Conservation (phyloP, 352 stramenopile genomes). For the Phytopythium litorale region DNA sequence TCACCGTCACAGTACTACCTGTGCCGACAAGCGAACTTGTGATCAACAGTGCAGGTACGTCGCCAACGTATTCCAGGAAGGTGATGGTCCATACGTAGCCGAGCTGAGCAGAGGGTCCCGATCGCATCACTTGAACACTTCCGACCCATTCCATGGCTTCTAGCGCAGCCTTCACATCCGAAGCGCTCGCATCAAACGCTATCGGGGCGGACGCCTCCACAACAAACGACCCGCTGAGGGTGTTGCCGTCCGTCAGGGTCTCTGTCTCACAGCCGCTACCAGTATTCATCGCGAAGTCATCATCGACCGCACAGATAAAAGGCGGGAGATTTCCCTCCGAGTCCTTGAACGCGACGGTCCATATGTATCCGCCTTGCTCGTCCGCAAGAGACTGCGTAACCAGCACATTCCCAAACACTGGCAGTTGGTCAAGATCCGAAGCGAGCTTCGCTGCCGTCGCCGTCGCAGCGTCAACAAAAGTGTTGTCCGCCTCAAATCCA, state of each 20-base stretch:
- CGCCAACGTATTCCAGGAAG: conserved; percentile 68
- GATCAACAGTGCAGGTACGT: conserved; percentile 48
- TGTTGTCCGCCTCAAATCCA: conserved; percentile 44
- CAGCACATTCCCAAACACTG: conserved; percentile 58
- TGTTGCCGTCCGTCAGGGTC: conserved; percentile 74
- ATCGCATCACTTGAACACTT: conserved; percentile 53
- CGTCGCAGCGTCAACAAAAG: conserved; percentile 37
- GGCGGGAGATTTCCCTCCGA: conserved; percentile 60
- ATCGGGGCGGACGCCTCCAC: conserved; percentile 61
- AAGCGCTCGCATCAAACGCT: conserved; percentile 43
- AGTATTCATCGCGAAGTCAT: conserved; percentile 23
- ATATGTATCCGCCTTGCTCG: conserved; percentile 64
- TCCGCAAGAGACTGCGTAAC: conserved; percentile 62
- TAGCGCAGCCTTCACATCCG: conserved; percentile 38
- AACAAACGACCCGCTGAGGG: conserved; percentile 64
- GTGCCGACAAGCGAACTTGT: conserved; percentile 67
- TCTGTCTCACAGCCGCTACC: conserved; percentile 42
- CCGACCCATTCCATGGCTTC: conserved; percentile 64
- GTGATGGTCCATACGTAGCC: conserved; percentile 77
- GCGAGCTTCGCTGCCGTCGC: conserved; percentile 44
- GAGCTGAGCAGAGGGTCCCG: conserved; percentile 40
- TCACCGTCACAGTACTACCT: conserved; percentile 47
- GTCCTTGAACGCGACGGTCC: conserved; percentile 73
- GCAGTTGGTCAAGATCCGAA: conserved; percentile 41
- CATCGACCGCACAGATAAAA: conserved; percentile 65